Evolutionary conservation across 2,329 filamentous ascomycete genomes (phyloP), one percentile per base, ranked within the genome.

Genomic region (Allantophomopsis cytisporea): DNA sequence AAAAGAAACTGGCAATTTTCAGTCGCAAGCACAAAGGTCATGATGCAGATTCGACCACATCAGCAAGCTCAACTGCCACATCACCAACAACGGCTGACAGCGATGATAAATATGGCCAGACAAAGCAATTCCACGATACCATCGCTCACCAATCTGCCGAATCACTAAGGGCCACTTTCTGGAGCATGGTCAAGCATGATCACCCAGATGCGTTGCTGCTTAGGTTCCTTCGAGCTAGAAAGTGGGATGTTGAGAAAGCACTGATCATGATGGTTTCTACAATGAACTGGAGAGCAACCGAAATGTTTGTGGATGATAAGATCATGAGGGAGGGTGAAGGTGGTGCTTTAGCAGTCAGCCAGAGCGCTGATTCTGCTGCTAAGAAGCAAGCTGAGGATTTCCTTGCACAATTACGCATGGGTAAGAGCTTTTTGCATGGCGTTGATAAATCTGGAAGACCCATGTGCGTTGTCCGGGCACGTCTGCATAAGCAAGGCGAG

Each of bases 181-280:
- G 91, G 91, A 73, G 66, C 48, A 94, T 95, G 86, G 75, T 89
- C 42, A 98, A 96, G 65, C 81, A 91, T 52, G 91, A 98, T 54
- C 77, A 96, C 55, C 91, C 91, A 0, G 91, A 98, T 61, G 82
- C 80, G 2, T 65, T 93, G 14, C 63, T 89, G 13, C 63, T 94
- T 41, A 77, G 87, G 33, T 94, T 94, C 59, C 65, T 94, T 41
- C 71, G 87, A 38, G 87, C 87, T n/a, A 72, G 87, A 35, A 94
- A 94, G 61, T 98, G 91, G 91, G 86, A 98, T 54, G 78, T 94
- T 14, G 81, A 94, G 38, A 87, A 86, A 56, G 91, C 91, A 4
- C 69, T 96, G 18, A 73, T 94, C 48, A 98, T 98, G 91, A 65
- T 95, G 58, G 73, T 98, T 34, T 86, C 86, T 2, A 94, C 91